phyloP scores from a whole-genome alignment of 129 eudicot genomes.

The Escallonia herrerae region DNA sequence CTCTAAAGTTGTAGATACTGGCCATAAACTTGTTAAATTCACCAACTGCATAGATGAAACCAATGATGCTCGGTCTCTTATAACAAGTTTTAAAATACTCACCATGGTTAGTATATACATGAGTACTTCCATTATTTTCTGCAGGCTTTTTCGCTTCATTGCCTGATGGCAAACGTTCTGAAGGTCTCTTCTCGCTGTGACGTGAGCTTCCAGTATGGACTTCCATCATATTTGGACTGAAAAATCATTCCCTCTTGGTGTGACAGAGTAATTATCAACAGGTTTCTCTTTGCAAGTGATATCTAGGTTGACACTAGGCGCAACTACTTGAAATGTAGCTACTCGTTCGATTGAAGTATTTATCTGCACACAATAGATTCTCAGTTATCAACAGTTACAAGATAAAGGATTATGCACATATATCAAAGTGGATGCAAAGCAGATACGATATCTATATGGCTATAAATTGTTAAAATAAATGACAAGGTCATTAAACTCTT shows the following conservation, averaged over 20 bases:
- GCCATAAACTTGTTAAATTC: not conserved
- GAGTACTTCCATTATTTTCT: slow-evolving; percentile 26
- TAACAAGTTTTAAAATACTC: slow-evolving; percentile 6
- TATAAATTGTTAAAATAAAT: too few relatives aligned
- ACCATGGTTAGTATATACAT: slow-evolving; percentile 61
- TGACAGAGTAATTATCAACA: slow-evolving; percentile 3
- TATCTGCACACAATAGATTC: not conserved
- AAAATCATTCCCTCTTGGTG: slow-evolving; percentile 26
- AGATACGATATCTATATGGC: not conserved
- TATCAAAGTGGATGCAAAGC: not conserved
- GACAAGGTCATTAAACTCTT: too few relatives aligned
- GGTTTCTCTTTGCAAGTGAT: not conserved
- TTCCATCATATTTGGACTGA: slow-evolving; percentile 35
- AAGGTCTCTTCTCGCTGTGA: slow-evolving; percentile 33
- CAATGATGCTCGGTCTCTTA: not conserved
- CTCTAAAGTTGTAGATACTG: too few relatives aligned
- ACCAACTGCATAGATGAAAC: not conserved
- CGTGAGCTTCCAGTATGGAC: slow-evolving; percentile 28
- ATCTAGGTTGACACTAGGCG: not conserved
- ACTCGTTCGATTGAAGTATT: not conserved
- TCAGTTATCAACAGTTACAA: not conserved
- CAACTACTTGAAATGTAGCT: not conserved
- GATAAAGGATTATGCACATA: not conserved
- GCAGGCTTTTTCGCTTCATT: slow-evolving; percentile 31
- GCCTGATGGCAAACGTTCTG: slow-evolving; percentile 25